Base-by-base conservation (phyloP, 2,329 filamentous ascomycete genomes). In the Penicillium sp. region DNA sequence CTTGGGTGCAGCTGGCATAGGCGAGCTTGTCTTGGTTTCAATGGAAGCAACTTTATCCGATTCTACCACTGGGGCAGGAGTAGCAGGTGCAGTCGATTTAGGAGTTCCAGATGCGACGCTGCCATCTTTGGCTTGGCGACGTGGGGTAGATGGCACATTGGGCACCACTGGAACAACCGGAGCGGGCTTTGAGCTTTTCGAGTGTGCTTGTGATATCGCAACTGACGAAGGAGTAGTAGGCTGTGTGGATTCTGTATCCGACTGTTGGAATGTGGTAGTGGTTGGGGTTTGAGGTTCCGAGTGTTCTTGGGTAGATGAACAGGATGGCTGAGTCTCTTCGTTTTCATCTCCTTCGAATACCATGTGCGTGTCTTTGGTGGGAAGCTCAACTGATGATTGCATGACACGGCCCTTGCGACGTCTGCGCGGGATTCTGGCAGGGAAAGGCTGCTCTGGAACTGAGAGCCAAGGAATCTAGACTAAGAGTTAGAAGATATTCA, bases 381-480 rank as follows among this genome's bases (percentile, higher is more conserved):
- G 83, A 46, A 86, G 74, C 48, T 83, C 79, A n/a, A 79, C 72
- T 1, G 70, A 70, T 26, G 69, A 65, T 53, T 73, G 68, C 17
- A 78, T 65, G 12, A 63, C 60, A 46, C 70, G 73, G 37, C 64
- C 61, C 60, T 68, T 75, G 50, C 81, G 77, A 62, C 78, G 77
- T 62, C 77, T 75, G 50, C 75, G 73, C 14, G 78, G 75, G 46
- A 77, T 75, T 65, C 78, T 77, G 16, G 78, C 70, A 4, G 84
- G 84, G 64, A 87, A 86, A 2, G 78, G 72, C 31, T 72, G 72
- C 19, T 81, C 79, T 16, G 81, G 77, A 28, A 81, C 77, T 12
- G 84, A 87, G 33, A 84, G 77, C 84, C 84, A 87, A 11, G 84
- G 84, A 19, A 87, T 72, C 78, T 82, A 60, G 28, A 55, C 40